phyloP scores from a whole-genome alignment of 202 grass and related monocot species.

The Carex arenaria region DNA sequence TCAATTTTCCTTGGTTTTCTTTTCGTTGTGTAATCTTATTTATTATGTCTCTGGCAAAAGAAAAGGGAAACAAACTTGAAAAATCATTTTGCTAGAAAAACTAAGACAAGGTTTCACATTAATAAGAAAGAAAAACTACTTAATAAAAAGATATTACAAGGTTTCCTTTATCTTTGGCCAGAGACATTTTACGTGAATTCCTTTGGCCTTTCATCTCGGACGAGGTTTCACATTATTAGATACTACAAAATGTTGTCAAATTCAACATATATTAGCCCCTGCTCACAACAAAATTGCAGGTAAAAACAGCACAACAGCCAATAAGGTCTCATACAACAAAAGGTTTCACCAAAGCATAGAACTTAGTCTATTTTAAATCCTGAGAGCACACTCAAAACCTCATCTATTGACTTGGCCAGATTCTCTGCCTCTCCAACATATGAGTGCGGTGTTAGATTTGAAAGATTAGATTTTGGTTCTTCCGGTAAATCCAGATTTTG shows the following conservation, averaged over 20 bases:
- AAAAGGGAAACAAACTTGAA: too few relatives aligned
- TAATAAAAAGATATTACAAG: too few relatives aligned
- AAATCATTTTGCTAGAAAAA: too few relatives aligned
- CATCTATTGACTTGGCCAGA: conserved; percentile 50
- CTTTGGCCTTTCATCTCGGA: too few relatives aligned
- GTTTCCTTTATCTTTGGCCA: too few relatives aligned
- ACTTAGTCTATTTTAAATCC: conserved; percentile 54
- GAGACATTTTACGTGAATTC: too few relatives aligned
- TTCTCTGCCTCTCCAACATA: conserved; percentile 70
- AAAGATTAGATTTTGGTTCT: conserved; percentile 38
- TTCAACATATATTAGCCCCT: background rate
- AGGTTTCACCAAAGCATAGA: background rate
- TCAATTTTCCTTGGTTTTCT: too few relatives aligned
- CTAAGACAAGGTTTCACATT: background rate
- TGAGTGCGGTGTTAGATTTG: conserved; percentile 62
- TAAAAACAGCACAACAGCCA: background rate
- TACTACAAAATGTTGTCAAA: background rate
- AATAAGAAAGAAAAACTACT: background rate
- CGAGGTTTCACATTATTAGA: background rate
- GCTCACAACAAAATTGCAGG: conserved; percentile 14
- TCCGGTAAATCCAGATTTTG: conserved; percentile 58
- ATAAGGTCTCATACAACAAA: background rate
- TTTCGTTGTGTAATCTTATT: too few relatives aligned
- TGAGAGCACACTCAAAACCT: conserved; percentile 34
- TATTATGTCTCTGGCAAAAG: too few relatives aligned